Percentiles rank a stretch among this genome's conserved stretches.
phyloP scores from a whole-genome alignment of 805 yeast genomes.

The Candida parachauliodes region DNA sequence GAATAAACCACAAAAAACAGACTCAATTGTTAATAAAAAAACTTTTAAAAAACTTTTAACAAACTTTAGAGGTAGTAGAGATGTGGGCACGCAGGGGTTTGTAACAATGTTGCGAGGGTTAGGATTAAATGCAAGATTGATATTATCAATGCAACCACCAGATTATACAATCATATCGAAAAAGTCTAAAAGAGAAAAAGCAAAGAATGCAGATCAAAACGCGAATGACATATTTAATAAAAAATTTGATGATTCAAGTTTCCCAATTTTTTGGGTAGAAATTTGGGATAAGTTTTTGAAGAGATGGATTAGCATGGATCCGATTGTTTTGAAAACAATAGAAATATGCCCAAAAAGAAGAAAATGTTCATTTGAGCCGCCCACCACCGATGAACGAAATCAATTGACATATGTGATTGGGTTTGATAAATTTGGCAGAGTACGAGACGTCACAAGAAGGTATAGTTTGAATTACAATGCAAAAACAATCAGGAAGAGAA shows the following conservation, averaged over 20 bases:
- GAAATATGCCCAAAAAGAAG: conserved; percentile 56
- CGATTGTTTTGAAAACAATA: conserved; percentile 58
- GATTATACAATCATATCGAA: conserved; percentile 57
- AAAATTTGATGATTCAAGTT: conserved; percentile 23
- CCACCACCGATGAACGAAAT: conserved; percentile 53
- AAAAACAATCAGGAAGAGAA: conserved; percentile 68
- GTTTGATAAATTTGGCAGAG: conserved; percentile 60
- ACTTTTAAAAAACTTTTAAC: conserved; percentile 44
- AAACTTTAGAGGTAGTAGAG: conserved; percentile 64
- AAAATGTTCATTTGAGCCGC: conserved; percentile 69
- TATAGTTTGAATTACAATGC: conserved; percentile 72
- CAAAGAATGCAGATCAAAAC: conserved; percentile 5
- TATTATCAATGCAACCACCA: conserved; percentile 86
- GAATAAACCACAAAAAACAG: conserved; percentile 17
- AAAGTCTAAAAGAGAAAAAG: conserved; percentile 12
- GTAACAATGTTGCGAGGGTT: conserved; percentile 69
- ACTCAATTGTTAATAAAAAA: conserved; percentile 27
- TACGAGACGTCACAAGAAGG: conserved; percentile 80
- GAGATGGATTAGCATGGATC: conserved; percentile 85
- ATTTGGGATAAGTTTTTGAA: conserved; percentile 77
- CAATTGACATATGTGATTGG: conserved; percentile 74
- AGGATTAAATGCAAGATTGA: conserved; percentile 68
- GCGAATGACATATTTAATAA: neutral
- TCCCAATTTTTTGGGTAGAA: conserved; percentile 90
- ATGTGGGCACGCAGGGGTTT: conserved; percentile 83